phyloP scores from a whole-genome alignment of 345 rosid genomes.

The Pugionium dolabratum region DNA sequence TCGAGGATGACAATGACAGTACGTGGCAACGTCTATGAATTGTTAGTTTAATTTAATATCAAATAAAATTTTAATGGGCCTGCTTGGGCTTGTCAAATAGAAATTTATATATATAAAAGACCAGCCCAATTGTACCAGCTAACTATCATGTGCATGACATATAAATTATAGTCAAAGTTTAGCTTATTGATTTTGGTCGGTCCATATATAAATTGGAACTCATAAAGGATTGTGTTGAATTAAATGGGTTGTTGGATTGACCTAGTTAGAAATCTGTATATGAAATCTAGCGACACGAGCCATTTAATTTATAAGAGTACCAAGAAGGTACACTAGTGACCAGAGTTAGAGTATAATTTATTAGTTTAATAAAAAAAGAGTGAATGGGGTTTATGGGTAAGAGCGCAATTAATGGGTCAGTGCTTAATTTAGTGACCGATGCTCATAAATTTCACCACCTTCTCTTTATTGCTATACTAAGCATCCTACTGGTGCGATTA shows the following conservation, averaged over 20 bases:
- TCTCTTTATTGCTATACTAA: constrained; percentile 42
- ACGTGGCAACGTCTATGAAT: constrained; percentile 9
- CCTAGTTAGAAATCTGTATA: constrained; percentile 29
- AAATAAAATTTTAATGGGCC: constrained; percentile 6
- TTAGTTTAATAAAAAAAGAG: constrained; percentile 10
- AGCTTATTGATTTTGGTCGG: constrained; percentile 23
- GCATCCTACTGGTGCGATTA: constrained; percentile 40
- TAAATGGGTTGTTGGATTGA: constrained; percentile 38
- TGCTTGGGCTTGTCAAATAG: not conserved
- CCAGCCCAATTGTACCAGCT: not conserved
- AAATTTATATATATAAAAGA: not conserved
- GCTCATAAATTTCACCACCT: constrained; percentile 43
- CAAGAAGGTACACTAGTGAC: constrained; percentile 25
- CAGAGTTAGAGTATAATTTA: constrained; percentile 7
- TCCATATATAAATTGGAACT: constrained; percentile 13
- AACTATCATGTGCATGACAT: not conserved
- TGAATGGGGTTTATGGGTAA: constrained; percentile 40
- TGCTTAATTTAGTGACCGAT: constrained; percentile 42
- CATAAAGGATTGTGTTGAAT: constrained; percentile 11
- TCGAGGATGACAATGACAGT: constrained; percentile 1
- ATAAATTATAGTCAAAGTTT: not conserved
- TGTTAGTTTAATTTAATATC: not conserved
- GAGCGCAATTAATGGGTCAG: constrained; percentile 41
- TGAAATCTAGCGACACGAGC: constrained; percentile 27
- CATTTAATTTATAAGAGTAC: constrained; percentile 26